Evolutionary conservation across 345 rosid species (phyloP).

Genomic region (Rubroshorea leprosula): DNA sequence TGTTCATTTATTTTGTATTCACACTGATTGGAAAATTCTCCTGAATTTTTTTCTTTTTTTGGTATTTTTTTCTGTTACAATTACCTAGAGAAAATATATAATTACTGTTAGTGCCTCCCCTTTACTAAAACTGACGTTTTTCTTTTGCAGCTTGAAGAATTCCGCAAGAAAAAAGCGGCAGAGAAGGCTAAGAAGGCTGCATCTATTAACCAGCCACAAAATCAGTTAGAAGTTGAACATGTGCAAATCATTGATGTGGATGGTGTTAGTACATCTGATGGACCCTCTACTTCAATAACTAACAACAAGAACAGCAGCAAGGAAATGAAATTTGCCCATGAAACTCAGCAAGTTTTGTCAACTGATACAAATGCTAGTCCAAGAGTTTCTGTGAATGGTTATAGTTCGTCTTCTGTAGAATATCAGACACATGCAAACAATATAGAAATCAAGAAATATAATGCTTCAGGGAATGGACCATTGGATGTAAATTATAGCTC

Average conservation of each 20-base stretch:
- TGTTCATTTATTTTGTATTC: neutral
- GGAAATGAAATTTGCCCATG: constrained; percentile 16
- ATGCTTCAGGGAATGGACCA: constrained; percentile 28
- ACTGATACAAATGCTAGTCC: constrained; percentile 22
- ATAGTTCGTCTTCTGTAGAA: constrained; percentile 27
- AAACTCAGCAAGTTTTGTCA: constrained; percentile 25
- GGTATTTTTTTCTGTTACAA: neutral
- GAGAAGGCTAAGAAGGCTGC: constrained; percentile 67
- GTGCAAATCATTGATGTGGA: constrained; percentile 35
- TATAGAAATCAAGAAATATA: constrained; percentile 26
- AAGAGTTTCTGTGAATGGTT: constrained; percentile 24
- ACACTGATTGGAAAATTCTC: neutral
- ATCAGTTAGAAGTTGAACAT: constrained; percentile 30
- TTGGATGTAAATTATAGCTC: constrained; percentile 25
- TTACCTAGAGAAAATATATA: neutral
- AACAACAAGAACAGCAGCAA: constrained; percentile 9
- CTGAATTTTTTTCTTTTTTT: neutral
- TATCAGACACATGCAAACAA: constrained; percentile 22
- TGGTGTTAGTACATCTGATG: constrained; percentile 45
- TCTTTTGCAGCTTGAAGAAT: constrained; percentile 77
- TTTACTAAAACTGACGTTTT: neutral
- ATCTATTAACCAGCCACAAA: constrained; percentile 30
- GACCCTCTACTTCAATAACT: constrained; percentile 20
- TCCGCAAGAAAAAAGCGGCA: constrained; percentile 93
- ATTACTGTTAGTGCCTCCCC: neutral